These are phyloP conservation scores for Xylona heveae DNA, from an alignment of 495 filamentous ascomycete species.

Conservation along the genomic window DNA sequence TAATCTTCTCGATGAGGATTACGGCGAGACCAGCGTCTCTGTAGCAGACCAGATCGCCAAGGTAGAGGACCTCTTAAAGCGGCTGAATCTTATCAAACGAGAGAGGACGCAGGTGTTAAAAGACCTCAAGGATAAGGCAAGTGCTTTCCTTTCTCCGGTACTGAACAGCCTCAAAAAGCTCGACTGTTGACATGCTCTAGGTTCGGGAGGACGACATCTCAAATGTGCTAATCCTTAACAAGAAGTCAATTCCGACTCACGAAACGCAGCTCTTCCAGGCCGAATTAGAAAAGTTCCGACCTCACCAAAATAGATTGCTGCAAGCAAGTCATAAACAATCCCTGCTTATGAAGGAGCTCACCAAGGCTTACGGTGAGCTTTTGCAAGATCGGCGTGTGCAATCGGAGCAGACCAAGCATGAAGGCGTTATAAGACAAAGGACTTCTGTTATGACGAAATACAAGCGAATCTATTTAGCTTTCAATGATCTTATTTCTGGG, in stretches of 20 bases:
- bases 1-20: slow-evolving; percentile 77
- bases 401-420: slow-evolving; percentile 85
- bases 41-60: slow-evolving; percentile 76
- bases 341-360: slow-evolving; percentile 85
- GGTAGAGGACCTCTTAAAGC: slow-evolving; percentile 83
- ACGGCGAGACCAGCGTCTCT: slow-evolving; percentile 53
- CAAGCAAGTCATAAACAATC: slow-evolving; percentile 90
- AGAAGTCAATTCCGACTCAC: slow-evolving; percentile 75
- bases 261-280: slow-evolving; percentile 80
- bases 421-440: slow-evolving; percentile 64
- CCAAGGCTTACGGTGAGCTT: slow-evolving; percentile 65
- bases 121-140: slow-evolving; percentile 90
- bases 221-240: slow-evolving; percentile 89
- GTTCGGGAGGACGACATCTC: slow-evolving; percentile 93
- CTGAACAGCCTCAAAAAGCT: background rate
- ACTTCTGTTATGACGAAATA: slow-evolving; percentile 68
- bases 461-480: slow-evolving; percentile 80
- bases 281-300: slow-evolving; percentile 89
- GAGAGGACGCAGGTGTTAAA: slow-evolving; percentile 83
- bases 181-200: slow-evolving; percentile 21
- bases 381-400: slow-evolving; percentile 88
- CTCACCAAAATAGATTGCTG: slow-evolving; percentile 74
- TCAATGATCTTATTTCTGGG: slow-evolving; percentile 74
- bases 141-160: slow-evolving; percentile 3
- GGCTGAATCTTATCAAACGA: slow-evolving; percentile 73